Conservation (phyloP, 2,329 filamentous ascomycete genomes). For the Colletotrichum chlorophyti region DNA sequence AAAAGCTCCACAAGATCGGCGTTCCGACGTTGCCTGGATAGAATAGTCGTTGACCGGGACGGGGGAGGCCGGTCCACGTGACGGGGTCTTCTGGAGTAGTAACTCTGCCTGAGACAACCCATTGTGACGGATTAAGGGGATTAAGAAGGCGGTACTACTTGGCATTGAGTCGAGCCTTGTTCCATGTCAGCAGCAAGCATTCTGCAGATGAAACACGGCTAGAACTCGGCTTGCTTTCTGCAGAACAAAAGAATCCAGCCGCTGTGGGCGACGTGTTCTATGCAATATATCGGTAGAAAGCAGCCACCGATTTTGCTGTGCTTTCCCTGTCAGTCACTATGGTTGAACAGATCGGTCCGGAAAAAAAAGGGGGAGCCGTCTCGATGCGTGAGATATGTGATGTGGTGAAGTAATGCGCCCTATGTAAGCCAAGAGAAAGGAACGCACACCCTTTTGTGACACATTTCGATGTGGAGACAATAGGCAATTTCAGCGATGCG, state of each 20-base stretch:
- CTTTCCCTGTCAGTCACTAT: background rate
- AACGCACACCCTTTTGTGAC: too few species aligned
- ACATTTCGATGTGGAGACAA: too few species aligned
- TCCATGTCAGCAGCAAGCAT: constrained; percentile 23
- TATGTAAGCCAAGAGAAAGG: constrained; percentile 6
- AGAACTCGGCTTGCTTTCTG: constrained; percentile 15
- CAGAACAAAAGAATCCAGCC: constrained; percentile 1
- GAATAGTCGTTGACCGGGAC: background rate
- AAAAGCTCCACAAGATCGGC: background rate
- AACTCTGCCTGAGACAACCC: background rate
- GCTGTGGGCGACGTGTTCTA: background rate
- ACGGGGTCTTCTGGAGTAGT: background rate
- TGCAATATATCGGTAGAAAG: too few species aligned
- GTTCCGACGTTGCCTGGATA: background rate
- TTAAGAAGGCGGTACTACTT: background rate
- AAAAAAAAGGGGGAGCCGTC: background rate
- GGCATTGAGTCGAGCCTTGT: constrained; percentile 7
- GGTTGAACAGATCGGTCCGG: constrained; percentile 5
- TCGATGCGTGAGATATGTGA: constrained; percentile 2
- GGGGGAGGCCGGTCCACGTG: background rate
- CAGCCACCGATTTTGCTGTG: background rate
- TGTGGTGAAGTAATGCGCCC: background rate
- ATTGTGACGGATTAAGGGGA: constrained; percentile 13
- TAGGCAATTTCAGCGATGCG: background rate
- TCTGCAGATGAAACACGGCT: constrained; percentile 24